Base-by-base conservation (phyloP, 768 basidiomycete genomes). In the Fomitopsis serialis region DNA sequence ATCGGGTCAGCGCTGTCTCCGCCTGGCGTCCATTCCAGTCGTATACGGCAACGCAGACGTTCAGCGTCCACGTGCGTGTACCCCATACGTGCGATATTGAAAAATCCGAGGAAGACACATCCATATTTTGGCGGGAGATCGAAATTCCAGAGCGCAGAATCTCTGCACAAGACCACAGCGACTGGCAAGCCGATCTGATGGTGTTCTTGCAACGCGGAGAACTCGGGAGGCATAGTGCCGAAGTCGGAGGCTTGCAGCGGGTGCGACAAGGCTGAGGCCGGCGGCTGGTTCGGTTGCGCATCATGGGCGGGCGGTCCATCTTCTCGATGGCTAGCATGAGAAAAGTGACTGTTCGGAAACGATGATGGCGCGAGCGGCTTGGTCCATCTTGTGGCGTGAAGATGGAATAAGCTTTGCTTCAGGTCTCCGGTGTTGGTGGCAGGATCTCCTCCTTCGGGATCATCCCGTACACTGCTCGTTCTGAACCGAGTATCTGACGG, bases 21-120 rank as follows among this genome's bases (percentile, higher is more conserved):
- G 9, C 50, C 50, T 12, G 50, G 50, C 2, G 42, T 43, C 50
- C 50, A 51, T 25, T 51, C 50, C 7, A 51, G 42, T 5, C 24
- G 24, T 10, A 51, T 42, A 19, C 25, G 40, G n/a, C 50, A 51
- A 2, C n/a, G 17, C 24, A 49, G 6, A 7, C 11, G n/a, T 3
- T 34, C 46, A 12, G 23, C 9, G 19, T 47, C 17, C 25, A n/a
- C 11, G 27, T 12, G 35, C 7, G 48, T 8, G 34, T 11, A 19
- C 6, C 23, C 34, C 12, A 54, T n/a, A 2, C 49, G 42, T 34
- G 19, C 7, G 15, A 61, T 54, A 23, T 34, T 35, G 46, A 56
- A 61, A 32, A 58, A 58, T 3, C 60, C 60, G 3, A 61, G 45
- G 22, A 52, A 54, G n/a, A 53, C 25, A 11, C 48, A 22, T 2